Percentiles rank a stretch among this genome's conserved stretches.
These are phyloP conservation scores for Populus pruinosa DNA, from an alignment of 345 rosid species.

Conservation along the genomic window DNA sequence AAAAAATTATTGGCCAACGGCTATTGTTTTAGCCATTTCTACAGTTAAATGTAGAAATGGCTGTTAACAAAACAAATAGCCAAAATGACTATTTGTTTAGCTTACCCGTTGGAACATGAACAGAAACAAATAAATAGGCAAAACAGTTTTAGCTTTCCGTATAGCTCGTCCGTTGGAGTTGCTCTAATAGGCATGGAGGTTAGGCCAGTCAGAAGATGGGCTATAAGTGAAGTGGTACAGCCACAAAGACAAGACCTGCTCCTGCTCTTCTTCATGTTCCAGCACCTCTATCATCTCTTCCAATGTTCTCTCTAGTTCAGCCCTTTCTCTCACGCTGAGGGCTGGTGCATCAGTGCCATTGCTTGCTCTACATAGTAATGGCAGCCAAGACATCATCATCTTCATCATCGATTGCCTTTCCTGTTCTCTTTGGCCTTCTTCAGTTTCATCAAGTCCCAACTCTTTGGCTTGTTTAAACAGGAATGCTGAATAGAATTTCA, in stretches of 20 bases:
- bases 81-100: too few relatives aligned
- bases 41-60: too few relatives aligned
- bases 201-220: conserved; percentile 86
- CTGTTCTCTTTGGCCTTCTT: conserved; percentile 37
- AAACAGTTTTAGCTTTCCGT: too few relatives aligned
- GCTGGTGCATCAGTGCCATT: conserved; percentile 65
- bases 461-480: conserved; percentile 65
- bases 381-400: conserved; percentile 72
- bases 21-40: too few relatives aligned
- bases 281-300: conserved; percentile 58
- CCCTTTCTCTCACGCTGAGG: conserved; percentile 45
- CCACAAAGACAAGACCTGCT: conserved; percentile 75
- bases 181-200: conserved; percentile 56
- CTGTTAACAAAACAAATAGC: too few relatives aligned
- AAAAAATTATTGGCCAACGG: too few relatives aligned
- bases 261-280: conserved; percentile 55
- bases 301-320: conserved; percentile 52
- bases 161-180: too few relatives aligned
- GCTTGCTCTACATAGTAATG: conserved; percentile 70
- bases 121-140: too few relatives aligned
- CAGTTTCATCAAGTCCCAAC: conserved; percentile 29
- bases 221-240: conserved; percentile 69
- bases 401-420: conserved; percentile 46
- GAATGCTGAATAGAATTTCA: conserved; percentile 43
- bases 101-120: too few relatives aligned